Conservation (phyloP, 139 green algal genomes). For the Haematococcus sp. region DNA sequence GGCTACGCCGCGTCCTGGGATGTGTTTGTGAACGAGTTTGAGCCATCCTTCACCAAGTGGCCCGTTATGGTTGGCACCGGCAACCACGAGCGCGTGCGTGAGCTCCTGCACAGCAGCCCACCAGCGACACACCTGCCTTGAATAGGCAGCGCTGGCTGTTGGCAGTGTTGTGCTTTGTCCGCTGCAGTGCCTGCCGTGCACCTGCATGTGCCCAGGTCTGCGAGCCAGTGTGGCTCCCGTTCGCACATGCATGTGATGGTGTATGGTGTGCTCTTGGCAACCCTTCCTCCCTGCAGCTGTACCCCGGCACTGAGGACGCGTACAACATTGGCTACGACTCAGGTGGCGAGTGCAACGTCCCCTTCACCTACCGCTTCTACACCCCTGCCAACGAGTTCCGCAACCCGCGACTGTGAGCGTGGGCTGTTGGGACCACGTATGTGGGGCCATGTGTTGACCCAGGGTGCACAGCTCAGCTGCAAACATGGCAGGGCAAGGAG, state of each 20-base stretch:
- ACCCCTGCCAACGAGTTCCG: not conserved
- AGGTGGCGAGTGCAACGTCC: constrained; percentile 55
- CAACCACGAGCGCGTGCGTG: constrained; percentile 78
- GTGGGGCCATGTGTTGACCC: not conserved
- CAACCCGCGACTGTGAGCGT: not conserved
- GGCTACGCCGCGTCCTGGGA: constrained; percentile 32
- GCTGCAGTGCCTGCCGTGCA: too few relatives aligned
- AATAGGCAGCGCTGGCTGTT: too few relatives aligned
- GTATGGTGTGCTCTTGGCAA: not conserved
- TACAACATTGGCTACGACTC: not conserved
- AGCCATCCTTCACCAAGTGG: constrained; percentile 23
- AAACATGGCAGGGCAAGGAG: too few relatives aligned
- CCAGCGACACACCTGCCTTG: too few relatives aligned
- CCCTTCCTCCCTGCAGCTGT: not conserved
- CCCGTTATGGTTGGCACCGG: constrained; percentile 31
- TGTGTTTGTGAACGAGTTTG: constrained; percentile 26
- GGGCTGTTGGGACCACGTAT: not conserved
- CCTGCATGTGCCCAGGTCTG: too few relatives aligned
- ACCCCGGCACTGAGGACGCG: constrained; percentile 25
- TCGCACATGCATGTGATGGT: too few relatives aligned
- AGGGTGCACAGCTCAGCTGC: too few relatives aligned
- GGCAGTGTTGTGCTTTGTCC: too few relatives aligned
- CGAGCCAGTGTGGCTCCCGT: constrained; percentile 29
- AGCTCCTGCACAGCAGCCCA: too few relatives aligned
- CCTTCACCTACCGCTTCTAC: constrained; percentile 23